phyloP scores from a whole-genome alignment of 768 basidiomycete species.

The Pleurotus ostreatus region DNA sequence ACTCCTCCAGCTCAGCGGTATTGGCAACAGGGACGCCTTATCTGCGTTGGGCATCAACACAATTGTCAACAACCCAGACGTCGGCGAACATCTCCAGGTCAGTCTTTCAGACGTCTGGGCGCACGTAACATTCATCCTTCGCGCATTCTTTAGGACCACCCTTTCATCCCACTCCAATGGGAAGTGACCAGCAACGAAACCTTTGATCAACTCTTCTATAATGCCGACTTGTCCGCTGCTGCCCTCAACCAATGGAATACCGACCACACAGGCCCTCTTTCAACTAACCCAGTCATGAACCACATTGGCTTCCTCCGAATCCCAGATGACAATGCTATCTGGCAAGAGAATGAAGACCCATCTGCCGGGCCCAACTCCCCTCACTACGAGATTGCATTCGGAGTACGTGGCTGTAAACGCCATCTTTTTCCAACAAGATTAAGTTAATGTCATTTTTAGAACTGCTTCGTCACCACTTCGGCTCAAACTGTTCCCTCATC shows the following conservation, averaged over 20 bases:
- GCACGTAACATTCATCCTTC: not conserved
- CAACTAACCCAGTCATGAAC: not conserved
- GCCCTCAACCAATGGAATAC: slow-evolving; percentile 24
- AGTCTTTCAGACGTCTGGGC: too few species aligned
- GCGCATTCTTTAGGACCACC: slow-evolving; percentile 22
- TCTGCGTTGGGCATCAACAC: slow-evolving; percentile 31
- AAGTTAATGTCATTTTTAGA: slow-evolving; percentile 2
- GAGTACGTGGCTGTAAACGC: slow-evolving; percentile 6
- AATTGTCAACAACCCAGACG: slow-evolving; percentile 27
- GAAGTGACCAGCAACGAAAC: slow-evolving; percentile 22
- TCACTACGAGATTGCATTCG: slow-evolving; percentile 18
- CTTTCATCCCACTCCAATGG: slow-evolving; percentile 12
- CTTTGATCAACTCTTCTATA: slow-evolving; percentile 20
- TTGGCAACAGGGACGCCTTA: slow-evolving; percentile 46
- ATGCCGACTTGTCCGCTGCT: slow-evolving; percentile 16
- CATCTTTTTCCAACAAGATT: not conserved
- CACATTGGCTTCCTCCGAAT: slow-evolving; percentile 19
- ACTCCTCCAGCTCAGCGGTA: slow-evolving; percentile 46
- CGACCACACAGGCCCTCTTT: slow-evolving; percentile 16
- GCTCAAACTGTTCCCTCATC: slow-evolving; percentile 14
- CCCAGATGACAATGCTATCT: slow-evolving; percentile 12
- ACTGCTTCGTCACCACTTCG: slow-evolving; percentile 13
- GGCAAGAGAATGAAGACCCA: slow-evolving; percentile 17
- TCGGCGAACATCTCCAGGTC: slow-evolving; percentile 26
- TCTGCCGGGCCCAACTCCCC: slow-evolving; percentile 16